phyloP scores from a whole-genome alignment of 192 early-diverging fungal genomes.

The Mortierella claussenii region DNA sequence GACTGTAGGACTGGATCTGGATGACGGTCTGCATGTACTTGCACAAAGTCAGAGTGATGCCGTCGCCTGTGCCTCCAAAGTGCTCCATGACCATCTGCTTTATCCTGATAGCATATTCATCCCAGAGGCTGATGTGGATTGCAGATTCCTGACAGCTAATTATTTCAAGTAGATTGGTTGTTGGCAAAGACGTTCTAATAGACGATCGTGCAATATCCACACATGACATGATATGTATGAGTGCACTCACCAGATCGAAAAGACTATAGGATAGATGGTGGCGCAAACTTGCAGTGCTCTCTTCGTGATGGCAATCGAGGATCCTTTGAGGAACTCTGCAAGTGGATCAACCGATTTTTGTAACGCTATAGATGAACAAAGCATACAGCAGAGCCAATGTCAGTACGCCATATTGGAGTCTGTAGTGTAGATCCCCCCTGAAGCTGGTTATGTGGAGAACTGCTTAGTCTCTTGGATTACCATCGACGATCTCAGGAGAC shows the following conservation, averaged over 20 bases:
- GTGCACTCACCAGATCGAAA: slow-evolving; percentile 29
- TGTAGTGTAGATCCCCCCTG: too few relatives aligned
- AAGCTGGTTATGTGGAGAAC: too few relatives aligned
- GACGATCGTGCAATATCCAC: too few relatives aligned
- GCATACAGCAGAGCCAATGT: too few relatives aligned
- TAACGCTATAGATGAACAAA: slow-evolving; percentile 10
- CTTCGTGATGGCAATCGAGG: slow-evolving; percentile 18
- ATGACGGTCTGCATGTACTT: slow-evolving; percentile 43
- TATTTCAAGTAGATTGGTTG: too few relatives aligned
- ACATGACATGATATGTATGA: background rate
- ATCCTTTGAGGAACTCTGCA: slow-evolving; percentile 9
- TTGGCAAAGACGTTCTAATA: too few relatives aligned
- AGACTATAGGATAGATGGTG: slow-evolving; percentile 34
- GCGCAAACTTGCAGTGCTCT: slow-evolving; percentile 33
- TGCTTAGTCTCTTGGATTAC: too few relatives aligned
- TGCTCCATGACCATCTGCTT: slow-evolving; percentile 26
- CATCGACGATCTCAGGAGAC: slow-evolving; percentile 22
- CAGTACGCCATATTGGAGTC: too few relatives aligned
- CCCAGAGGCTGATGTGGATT: slow-evolving; percentile 19
- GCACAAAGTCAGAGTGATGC: slow-evolving; percentile 22
- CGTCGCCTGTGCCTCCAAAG: slow-evolving; percentile 15
- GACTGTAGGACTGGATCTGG: slow-evolving; percentile 40
- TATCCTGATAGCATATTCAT: slow-evolving; percentile 42
- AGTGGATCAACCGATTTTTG: slow-evolving; percentile 18
- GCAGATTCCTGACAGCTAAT: slow-evolving; percentile 35